These are phyloP conservation scores for Collybia mongolica DNA, from an alignment of 768 basidiomycete species.

Conservation along the genomic window DNA sequence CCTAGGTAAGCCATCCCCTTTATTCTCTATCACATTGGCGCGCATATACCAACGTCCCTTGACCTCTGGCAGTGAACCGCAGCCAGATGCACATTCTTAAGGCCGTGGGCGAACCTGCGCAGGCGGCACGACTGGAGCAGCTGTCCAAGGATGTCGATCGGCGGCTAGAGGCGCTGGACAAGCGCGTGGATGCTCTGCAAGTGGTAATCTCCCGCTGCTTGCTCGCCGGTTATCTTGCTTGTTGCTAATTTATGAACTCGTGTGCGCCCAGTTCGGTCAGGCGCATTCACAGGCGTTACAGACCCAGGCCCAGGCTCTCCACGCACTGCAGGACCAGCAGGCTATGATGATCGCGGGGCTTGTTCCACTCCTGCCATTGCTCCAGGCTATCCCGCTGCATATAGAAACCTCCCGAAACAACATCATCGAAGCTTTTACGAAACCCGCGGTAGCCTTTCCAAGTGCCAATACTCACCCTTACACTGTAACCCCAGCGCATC, in stretches of 20 bases:
- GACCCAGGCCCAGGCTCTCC: conserved; percentile 53
- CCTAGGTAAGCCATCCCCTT: conserved; percentile 39
- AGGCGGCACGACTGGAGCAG: conserved; percentile 37
- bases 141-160: conserved; percentile 39
- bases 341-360: conserved; percentile 51
- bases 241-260: neutral
- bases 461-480: conserved; percentile 3
- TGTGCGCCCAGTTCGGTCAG: conserved; percentile 38
- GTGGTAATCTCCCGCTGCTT: conserved; percentile 28
- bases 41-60: conserved; percentile 4
- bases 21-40: conserved; percentile 9
- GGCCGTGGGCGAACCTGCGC: conserved; percentile 55
- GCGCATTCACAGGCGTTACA: conserved; percentile 46
- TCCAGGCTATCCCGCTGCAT: conserved; percentile 59
- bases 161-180: conserved; percentile 46
- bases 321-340: conserved; percentile 64
- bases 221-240: neutral
- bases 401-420: conserved; percentile 41
- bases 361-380: conserved; percentile 56
- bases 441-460: conserved; percentile 8
- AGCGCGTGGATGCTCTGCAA: conserved; percentile 57
- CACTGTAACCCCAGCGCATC: neutral
- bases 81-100: conserved; percentile 62
- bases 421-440: conserved; percentile 29
- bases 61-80: conserved; percentile 48